Conservation (phyloP, 495 filamentous ascomycete species). For the Talaromyces trachyspermus region DNA sequence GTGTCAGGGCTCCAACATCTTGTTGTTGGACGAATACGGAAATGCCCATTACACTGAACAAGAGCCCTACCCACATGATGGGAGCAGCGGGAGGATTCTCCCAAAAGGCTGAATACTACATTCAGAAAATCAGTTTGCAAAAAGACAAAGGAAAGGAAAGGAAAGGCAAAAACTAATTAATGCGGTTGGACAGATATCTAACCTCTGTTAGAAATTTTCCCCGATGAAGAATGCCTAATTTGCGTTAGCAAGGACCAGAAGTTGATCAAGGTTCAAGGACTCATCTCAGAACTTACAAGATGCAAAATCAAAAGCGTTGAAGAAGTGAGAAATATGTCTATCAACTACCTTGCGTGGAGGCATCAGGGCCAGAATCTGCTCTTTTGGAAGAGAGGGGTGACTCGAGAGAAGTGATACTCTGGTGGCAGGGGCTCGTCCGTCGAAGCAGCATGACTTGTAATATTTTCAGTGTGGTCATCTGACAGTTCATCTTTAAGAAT, state of each 20-base stretch:
- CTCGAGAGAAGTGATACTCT: conserved; percentile 4
- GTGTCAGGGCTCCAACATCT: conserved; percentile 36
- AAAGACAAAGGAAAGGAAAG: too few relatives aligned
- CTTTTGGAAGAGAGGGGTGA: neutral
- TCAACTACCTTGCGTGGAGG: conserved; percentile 25
- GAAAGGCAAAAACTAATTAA: neutral
- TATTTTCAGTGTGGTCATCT: neutral
- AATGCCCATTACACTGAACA: conserved; percentile 73
- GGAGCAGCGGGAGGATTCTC: conserved; percentile 68
- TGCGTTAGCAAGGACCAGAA: conserved; percentile 28
- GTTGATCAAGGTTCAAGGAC: neutral
- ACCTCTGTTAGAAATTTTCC: conserved; percentile 71
- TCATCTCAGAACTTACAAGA: conserved; percentile 3
- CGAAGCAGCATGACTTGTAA: neutral
- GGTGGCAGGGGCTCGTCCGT: neutral
- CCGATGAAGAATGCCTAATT: conserved; percentile 68
- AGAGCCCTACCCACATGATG: conserved; percentile 81
- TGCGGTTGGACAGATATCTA: conserved; percentile 7
- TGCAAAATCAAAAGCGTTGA: conserved; percentile 9
- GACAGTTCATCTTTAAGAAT: conserved; percentile 6
- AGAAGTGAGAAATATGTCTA: conserved; percentile 12
- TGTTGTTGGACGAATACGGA: conserved; percentile 7
- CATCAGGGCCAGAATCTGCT: conserved; percentile 19
- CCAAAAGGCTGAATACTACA: conserved; percentile 81
- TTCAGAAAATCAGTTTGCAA: too few relatives aligned